Evolutionary conservation across 345 rosid species (phyloP), one percentile per base, ranked within the genome.

Genomic region (Aegle marmelos): DNA sequence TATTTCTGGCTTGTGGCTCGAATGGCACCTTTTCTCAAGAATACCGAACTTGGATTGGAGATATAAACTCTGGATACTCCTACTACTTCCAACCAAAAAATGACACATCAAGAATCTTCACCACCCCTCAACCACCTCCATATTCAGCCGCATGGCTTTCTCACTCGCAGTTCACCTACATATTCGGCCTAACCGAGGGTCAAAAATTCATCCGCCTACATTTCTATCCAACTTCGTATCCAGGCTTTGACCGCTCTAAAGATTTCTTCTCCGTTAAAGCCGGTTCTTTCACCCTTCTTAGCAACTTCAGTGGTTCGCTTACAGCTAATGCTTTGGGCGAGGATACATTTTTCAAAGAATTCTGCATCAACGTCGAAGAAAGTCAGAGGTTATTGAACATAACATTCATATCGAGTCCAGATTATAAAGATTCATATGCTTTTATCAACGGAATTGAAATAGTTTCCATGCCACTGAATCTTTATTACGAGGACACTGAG

Each of bases 161-260:
- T 34, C 6, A 14, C 19, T 25, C 31, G 4, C 8, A 34, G 9
- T 69, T 34, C 81, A 34, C 56, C 48, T 74, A 27, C 66, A 14
- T 61, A 25, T 58, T 80, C 34, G 7, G 4, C 24, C 31, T 83
- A 61, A 65, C 77, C 1, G 10, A 64, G 2, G 80, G 84, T 13
- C 80, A 69, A 31, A 78, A 75, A 22, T 78, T 80, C 31, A 48
- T 83, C 53, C 83, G 86, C n/a, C 70, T 79, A n/a, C 22, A 79
- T 76, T 83, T 83, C 67, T 41, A 41, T 34, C 10, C 76, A 17
- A 1, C 65, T 22, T 3, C 79, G 2, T 76, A 83, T 63, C 31
- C 10, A 27, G 50, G 39, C 9, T 56, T 77, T 17, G 8, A 62
- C 6, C 6, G 61, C 36, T 69, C 79, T 0, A 63, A 63, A 4